phyloP scores from a whole-genome alignment of 306 rosid species.

The Boehmeria nivea region DNA sequence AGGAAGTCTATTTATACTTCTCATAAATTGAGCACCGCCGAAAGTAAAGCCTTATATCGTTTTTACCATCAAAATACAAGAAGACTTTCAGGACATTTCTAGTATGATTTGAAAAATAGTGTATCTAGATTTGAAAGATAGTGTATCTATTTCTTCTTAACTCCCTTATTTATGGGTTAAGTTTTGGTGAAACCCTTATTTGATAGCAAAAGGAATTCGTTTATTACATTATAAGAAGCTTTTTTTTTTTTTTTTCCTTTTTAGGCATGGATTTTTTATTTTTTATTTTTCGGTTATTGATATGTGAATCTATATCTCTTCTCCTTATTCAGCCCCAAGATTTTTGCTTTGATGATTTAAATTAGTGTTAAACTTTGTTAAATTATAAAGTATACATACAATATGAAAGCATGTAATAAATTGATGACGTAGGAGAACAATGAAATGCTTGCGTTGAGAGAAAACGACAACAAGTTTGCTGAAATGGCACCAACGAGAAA shows the following conservation, averaged over 20 bases:
- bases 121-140: too few relatives aligned
- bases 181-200: conserved; percentile 18
- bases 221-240: background rate
- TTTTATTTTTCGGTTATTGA: background rate
- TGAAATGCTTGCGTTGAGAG: too few relatives aligned
- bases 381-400: too few relatives aligned
- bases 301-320: too few relatives aligned
- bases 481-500: too few relatives aligned
- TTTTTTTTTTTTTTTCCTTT: too few relatives aligned
- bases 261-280: background rate
- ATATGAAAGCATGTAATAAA: too few relatives aligned
- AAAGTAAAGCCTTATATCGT: background rate
- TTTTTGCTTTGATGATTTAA: too few relatives aligned
- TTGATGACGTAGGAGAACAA: too few relatives aligned
- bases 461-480: too few relatives aligned
- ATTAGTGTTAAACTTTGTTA: too few relatives aligned
- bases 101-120: background rate
- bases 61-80: background rate
- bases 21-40: background rate
- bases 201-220: background rate
- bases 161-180: conserved; percentile 13
- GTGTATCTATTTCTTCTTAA: conserved; percentile 8
- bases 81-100: background rate
- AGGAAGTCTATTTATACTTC: conserved; percentile 9
- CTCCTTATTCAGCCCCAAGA: too few relatives aligned